phyloP scores from a whole-genome alignment of 2,329 filamentous ascomycete genomes.

The Pseudogymnoascus sp. region DNA sequence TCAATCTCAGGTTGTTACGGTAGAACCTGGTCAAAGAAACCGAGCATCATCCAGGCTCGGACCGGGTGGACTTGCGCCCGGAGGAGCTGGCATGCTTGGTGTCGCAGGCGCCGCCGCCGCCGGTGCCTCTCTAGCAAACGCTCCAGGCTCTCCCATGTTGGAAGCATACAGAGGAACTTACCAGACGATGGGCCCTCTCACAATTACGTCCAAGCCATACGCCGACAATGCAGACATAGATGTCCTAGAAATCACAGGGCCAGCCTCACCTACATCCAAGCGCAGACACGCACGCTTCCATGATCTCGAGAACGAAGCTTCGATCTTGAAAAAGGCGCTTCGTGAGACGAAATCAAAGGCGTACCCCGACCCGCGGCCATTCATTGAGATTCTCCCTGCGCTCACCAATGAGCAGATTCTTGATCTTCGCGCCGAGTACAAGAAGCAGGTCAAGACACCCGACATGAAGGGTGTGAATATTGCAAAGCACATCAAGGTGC shows the following conservation, averaged over 20 bases:
- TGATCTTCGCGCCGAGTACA: conserved; percentile 81
- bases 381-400: conserved; percentile 77
- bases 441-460: conserved; percentile 75
- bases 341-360: conserved; percentile 46
- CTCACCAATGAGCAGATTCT: conserved; percentile 83
- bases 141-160: conserved; percentile 74
- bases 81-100: conserved; percentile 22
- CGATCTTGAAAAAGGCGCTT: conserved; percentile 66
- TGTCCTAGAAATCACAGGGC: conserved; percentile 36
- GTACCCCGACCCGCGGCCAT: conserved; percentile 56
- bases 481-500: conserved; percentile 72
- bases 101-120: conserved; percentile 22
- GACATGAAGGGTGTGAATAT: conserved; percentile 73
- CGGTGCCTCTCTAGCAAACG: conserved; percentile 38
- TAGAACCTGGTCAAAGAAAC: conserved; percentile 22
- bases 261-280: conserved; percentile 46
- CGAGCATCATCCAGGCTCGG: conserved; percentile 20
- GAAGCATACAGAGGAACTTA: conserved; percentile 93
- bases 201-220: conserved; percentile 40
- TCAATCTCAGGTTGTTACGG: conserved; percentile 21
- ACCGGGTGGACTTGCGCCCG: conserved; percentile 18
- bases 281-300: conserved; percentile 67
- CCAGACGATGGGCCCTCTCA: conserved; percentile 77
- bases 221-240: conserved; percentile 39
- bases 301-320: conserved; percentile 72